Base-by-base conservation (phyloP, 495 filamentous ascomycete species). In the Usnea hakonensis region DNA sequence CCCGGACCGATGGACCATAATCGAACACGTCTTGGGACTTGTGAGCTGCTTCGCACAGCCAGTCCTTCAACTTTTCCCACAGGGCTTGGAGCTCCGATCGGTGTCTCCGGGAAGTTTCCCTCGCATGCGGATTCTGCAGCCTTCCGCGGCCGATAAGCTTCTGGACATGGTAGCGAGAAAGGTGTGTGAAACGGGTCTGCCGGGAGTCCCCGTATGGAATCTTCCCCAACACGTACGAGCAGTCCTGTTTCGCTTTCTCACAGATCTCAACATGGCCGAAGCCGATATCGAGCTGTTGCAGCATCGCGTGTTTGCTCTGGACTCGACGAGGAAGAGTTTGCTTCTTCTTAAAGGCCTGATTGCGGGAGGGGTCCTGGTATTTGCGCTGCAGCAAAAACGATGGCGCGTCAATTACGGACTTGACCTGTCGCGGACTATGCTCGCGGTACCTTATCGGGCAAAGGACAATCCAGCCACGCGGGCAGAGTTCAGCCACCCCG, bases 401-500 rank as follows among this genome's bases (percentile, higher is more conserved):
- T 89, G 83, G 81, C 70, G 80, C 16, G 86, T 90, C 10, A 78
- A 89, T 52, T 90, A 85, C 64, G 87, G 86, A 0, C 76, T 86
- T 57, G 56, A 58, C n/a, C n/a, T n/a, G n/a, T n/a, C n/a, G n/a
- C n/a, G n/a, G n/a, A n/a, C n/a, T n/a, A n/a, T n/a, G n/a, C n/a
- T n/a, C n/a, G n/a, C n/a, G n/a, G n/a, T n/a, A n/a, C n/a, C n/a
- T n/a, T n/a, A n/a, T n/a, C n/a, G n/a, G n/a, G n/a, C n/a, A n/a
- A n/a, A n/a, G n/a, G n/a, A n/a, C n/a, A n/a, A n/a, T n/a, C n/a
- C n/a, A n/a, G n/a, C n/a, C n/a, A n/a, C n/a, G n/a, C n/a, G n/a
- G n/a, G n/a, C n/a, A n/a, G n/a, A n/a, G n/a, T n/a, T n/a, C n/a
- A n/a, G n/a, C n/a, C n/a, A n/a, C n/a, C n/a, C n/a, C n/a, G n/a